A percentile compares a stretch with the other conserved stretches of the same genome.
These are phyloP conservation scores for Aspergillus fijiensis DNA, from an alignment of 2,329 filamentous ascomycete species.

Conservation along the genomic window DNA sequence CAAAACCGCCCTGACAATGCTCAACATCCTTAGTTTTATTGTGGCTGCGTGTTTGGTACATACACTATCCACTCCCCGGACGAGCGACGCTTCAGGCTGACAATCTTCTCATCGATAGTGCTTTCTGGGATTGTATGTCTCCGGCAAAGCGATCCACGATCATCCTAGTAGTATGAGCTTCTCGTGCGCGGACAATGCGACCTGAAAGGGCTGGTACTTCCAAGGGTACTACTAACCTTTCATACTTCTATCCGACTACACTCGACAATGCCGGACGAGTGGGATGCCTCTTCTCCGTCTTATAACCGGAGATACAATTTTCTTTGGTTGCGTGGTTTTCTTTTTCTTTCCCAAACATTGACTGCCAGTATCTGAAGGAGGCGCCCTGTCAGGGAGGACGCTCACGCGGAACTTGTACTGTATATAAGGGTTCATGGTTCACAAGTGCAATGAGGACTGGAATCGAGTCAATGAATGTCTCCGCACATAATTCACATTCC, in stretches of 20 bases:
- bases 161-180: conserved; percentile 32
- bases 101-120: conserved; percentile 17
- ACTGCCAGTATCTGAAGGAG: no score
- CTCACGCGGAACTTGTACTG: not conserved
- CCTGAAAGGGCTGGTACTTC: not conserved
- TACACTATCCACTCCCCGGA: not conserved
- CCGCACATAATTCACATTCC: not conserved
- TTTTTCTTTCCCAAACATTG: no score
- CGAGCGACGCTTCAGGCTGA: no score
- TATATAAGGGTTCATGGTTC: not conserved
- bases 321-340: no score
- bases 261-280: not conserved
- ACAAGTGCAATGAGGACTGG: not conserved
- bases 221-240: not conserved
- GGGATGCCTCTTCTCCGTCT: not conserved
- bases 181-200: conserved; percentile 33
- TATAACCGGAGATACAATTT: no score
- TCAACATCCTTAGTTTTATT: conserved; percentile 27
- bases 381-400: not conserved
- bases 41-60: conserved; percentile 27
- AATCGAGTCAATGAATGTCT: not conserved
- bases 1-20: conserved; percentile 29
- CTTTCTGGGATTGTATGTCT: conserved; percentile 37
- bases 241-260: not conserved
- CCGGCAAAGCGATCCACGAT: conserved; percentile 36